Percentiles rank a stretch among this genome's conserved stretches.
Evolutionary conservation across 2,329 filamentous ascomycete species (phyloP).

Genomic region (Stachybotrys echinatus): DNA sequence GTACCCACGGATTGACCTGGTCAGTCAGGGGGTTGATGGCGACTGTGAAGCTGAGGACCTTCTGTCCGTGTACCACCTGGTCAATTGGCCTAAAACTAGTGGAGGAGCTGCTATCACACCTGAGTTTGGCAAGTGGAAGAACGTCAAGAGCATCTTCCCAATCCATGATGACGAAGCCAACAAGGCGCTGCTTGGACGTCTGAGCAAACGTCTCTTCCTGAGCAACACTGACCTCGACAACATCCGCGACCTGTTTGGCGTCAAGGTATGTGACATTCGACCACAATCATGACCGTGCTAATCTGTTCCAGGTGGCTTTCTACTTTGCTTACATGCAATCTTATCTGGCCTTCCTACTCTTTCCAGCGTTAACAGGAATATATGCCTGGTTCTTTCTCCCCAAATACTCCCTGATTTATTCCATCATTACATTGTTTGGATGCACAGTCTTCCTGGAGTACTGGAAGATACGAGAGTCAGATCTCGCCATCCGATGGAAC

Average conservation of each 20-base stretch:
- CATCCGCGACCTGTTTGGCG: conserved; percentile 57
- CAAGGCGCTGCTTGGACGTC: conserved; percentile 48
- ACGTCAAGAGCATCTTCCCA: conserved; percentile 57
- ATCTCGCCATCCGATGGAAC: conserved; percentile 67
- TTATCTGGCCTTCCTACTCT: conserved; percentile 66
- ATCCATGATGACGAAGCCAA: conserved; percentile 56
- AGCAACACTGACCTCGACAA: conserved; percentile 48
- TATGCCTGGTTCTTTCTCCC: conserved; percentile 63
- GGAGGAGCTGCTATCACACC: conserved; percentile 61
- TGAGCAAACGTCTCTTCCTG: conserved; percentile 48
- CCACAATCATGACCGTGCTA: rapidly evolving
- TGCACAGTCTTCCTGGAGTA: conserved; percentile 72
- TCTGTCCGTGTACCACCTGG: conserved; percentile 64
- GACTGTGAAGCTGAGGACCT: conserved; percentile 60
- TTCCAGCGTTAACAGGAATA: conserved; percentile 65
- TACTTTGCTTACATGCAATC: conserved; percentile 81
- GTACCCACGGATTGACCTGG: conserved; percentile 50
- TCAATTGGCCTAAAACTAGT: conserved; percentile 50
- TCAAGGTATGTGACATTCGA: conserved; percentile 34
- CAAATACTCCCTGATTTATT: conserved; percentile 66
- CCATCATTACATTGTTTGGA: conserved; percentile 61
- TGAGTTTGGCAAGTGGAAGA: conserved; percentile 51
- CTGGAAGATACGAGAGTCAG: conserved; percentile 72
- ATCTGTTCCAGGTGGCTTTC: conserved; percentile 54
- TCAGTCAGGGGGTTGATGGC: conserved; percentile 44